Base-by-base conservation (phyloP, 2,329 filamentous ascomycete genomes). In the Zymoseptoria pseudotritici region DNA sequence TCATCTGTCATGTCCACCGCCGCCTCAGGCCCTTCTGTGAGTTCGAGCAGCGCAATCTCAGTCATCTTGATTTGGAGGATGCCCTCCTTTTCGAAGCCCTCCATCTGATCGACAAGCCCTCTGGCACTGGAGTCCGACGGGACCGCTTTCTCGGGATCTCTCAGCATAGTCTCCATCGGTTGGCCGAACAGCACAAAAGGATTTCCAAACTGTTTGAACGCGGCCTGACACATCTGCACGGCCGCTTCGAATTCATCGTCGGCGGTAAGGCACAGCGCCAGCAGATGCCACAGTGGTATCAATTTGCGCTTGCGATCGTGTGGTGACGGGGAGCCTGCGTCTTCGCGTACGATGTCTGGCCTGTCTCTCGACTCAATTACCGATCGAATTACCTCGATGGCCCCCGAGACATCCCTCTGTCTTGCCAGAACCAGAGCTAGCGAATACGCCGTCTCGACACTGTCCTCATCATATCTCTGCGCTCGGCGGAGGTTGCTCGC, bases 61-160 rank as follows among this genome's bases (percentile, higher is more conserved):
- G 93, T 97, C 84, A 97, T 96, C 74, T 96, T 96, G 62, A 97
- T 86, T 73, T 97, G 90, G n/a, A 99, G 76, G 50, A 99, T 87
- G 54, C 85, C 84, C 73, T 92, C 90, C 71, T 91, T 95, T 71
- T 97, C 92, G 24, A 86, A 84, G 60, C 86, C 84, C 63, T 91
- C 88, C 85, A 97, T 90, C 52, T 89, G 85, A 65, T 93, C 88
- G 0, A 95, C 82, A 53, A 90, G 71, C 3, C 86, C 85, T 63
- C 67, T 66, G 55, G 69, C 72, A 24, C 46, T 31, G 11, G 53
- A 36, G 2, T 55, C n/a, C 6, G 54, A 46, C n/a, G 22, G 22
- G 31, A 53, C 50, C 20, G 58, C 53, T 53, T 62, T 64, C 55
- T 66, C 67, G 4, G 62, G 22, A 54, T 66, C 60, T 63, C 68